Percentiles rank a stretch among this genome's conserved stretches.
These are phyloP conservation scores for Mycena indigotica DNA, from an alignment of 768 basidiomycete genomes.

Conservation along the genomic window DNA sequence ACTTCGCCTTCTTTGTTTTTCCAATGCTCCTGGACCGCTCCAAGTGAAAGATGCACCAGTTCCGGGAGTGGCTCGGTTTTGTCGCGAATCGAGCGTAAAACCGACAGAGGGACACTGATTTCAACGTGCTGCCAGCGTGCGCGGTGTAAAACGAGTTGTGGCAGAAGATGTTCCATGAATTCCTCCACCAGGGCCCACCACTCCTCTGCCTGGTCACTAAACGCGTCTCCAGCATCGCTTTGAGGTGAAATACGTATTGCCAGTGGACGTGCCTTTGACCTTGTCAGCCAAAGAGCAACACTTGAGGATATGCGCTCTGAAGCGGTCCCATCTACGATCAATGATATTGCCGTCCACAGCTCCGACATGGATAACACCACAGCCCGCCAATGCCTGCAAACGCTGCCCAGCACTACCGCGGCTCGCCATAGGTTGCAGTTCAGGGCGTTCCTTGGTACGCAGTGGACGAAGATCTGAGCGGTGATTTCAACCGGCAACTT, in stretches of 20 bases:
- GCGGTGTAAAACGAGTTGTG: background rate
- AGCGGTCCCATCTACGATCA: slow-evolving; percentile 5
- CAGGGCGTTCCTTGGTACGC: slow-evolving; percentile 5
- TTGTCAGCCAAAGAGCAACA: background rate
- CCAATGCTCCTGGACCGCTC: background rate
- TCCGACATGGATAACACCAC: slow-evolving; percentile 5
- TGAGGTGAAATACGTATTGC: slow-evolving; percentile 2
- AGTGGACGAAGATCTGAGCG: slow-evolving; percentile 8
- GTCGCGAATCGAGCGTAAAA: background rate
- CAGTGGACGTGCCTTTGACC: slow-evolving; percentile 8
- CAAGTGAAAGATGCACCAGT: slow-evolving; percentile 1
- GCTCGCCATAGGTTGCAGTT: background rate
- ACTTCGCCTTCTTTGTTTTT: background rate
- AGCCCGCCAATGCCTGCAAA: slow-evolving; percentile 13
- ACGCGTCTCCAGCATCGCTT: background rate
- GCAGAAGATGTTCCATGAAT: background rate
- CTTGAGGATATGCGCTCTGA: background rate
- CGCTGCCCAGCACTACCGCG: background rate
- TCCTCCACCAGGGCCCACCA: slow-evolving; percentile 1
- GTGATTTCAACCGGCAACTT: slow-evolving; percentile 12
- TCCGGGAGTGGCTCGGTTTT: background rate
- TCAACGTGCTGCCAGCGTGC: background rate
- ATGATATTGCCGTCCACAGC: slow-evolving; percentile 4
- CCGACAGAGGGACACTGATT: background rate
- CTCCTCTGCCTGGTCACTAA: background rate